phyloP scores from a whole-genome alignment of 2,329 filamentous ascomycete species.

The Colletotrichum sp. region DNA sequence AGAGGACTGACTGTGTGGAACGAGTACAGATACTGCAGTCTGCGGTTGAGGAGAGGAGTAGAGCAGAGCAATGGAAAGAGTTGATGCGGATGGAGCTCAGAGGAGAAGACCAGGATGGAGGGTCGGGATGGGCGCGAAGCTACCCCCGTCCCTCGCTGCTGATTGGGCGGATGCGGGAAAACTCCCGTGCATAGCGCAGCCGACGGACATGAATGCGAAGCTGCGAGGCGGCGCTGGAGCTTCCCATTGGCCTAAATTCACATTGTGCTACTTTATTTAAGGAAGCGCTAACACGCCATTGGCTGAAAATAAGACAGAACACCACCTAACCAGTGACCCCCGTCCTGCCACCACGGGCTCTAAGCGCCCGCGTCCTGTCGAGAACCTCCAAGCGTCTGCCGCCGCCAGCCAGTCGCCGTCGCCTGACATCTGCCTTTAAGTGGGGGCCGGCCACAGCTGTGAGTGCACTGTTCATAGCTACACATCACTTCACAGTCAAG shows the following conservation, averaged over 20 bases:
- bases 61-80: neutral
- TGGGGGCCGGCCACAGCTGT: neutral
- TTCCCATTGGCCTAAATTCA: constrained; percentile 33
- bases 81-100: neutral
- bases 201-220: neutral
- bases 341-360: neutral
- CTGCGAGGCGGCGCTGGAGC: neutral
- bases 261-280: constrained; percentile 30
- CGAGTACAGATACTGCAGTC: neutral
- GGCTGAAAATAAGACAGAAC: constrained; percentile 18
- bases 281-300: constrained; percentile 28
- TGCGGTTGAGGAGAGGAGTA: neutral
- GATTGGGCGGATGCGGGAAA: neutral
- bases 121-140: constrained; percentile 14
- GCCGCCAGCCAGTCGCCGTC: constrained; percentile 2
- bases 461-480: neutral
- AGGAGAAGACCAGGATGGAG: neutral
- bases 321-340: neutral
- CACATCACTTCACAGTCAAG: neutral
- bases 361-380: constrained; percentile 18
- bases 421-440: constrained; percentile 10
- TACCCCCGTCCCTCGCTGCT: neutral
- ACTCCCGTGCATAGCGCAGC: constrained; percentile 7
- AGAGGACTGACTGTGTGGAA: neutral
- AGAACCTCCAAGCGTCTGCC: neutral